Percentiles rank a stretch among this genome's conserved stretches.
phyloP scores from a whole-genome alignment of 495 filamentous ascomycete species.

The Neurospora sp. region DNA sequence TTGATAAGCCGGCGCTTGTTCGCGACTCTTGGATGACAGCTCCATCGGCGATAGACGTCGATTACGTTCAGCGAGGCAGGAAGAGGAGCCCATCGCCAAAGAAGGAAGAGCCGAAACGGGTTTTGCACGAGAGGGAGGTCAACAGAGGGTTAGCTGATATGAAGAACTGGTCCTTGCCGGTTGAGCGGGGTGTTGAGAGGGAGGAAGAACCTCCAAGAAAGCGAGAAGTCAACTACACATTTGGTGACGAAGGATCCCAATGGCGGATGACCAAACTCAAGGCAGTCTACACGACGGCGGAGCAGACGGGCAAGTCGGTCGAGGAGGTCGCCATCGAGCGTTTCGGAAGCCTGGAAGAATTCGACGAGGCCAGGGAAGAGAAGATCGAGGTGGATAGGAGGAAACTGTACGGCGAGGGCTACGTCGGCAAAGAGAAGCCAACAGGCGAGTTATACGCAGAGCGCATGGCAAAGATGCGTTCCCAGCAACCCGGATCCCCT shows the following conservation, averaged over 20 bases:
- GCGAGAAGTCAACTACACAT: constrained; percentile 68
- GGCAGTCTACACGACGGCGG: constrained; percentile 69
- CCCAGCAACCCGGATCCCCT: background rate
- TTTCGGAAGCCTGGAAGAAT: constrained; percentile 72
- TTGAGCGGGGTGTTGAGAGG: constrained; percentile 23
- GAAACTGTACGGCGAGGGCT: constrained; percentile 74
- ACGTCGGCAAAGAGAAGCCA: constrained; percentile 79
- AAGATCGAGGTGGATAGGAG: constrained; percentile 84
- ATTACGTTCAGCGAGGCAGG: constrained; percentile 65
- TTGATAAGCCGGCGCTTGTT: constrained; percentile 11
- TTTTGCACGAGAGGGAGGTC: constrained; percentile 72
- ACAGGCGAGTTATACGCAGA: constrained; percentile 80
- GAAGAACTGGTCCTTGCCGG: constrained; percentile 10
- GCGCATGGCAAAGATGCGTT: constrained; percentile 29
- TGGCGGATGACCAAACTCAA: constrained; percentile 96
- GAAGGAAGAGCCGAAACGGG: constrained; percentile 59
- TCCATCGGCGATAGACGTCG: constrained; percentile 69
- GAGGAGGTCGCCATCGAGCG: constrained; percentile 76
- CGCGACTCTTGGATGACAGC: constrained; percentile 94
- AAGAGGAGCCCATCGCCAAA: constrained; percentile 39
- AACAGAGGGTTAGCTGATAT: constrained; percentile 56
- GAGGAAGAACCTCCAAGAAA: constrained; percentile 35
- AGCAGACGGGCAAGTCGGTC: constrained; percentile 57
- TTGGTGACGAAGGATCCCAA: constrained; percentile 80
- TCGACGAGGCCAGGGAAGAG: constrained; percentile 92